Base-by-base conservation (phyloP, 345 rosid genomes). In the Salix udensis region DNA sequence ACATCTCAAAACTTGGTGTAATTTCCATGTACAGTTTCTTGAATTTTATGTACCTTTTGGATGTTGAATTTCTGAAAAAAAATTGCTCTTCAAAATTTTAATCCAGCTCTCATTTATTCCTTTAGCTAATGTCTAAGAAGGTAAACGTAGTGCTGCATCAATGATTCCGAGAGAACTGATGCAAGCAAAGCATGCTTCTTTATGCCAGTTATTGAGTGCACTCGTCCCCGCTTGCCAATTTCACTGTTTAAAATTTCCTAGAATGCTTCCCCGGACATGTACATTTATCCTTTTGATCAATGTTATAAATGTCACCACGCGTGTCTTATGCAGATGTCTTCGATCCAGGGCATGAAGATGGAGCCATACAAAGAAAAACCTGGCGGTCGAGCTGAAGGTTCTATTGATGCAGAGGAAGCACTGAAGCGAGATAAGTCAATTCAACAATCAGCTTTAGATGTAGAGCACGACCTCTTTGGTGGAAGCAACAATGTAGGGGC, bases 311-410 rank as follows among this genome's bases (percentile, higher is more conserved):
- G 19, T 40, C 48, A 10, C 21, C 58, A 70, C 31, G 65, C 61
- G 31, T 77, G 19, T 52, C 36, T 77, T 40, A 18, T 70, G 77
- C 78, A 91, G 93, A 78, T 77, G 82, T 72, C 90, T 60, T 79
- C 88, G 9, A 16, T 74, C 12, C 61, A 75, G 50, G 75, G 76
- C 61, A 66, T 65, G 79, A 81, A 69, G 79, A 76, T 52, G 66
- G 88, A 87, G 72, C 76, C 71, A 19, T 62, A 67, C 64, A 52
- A 68, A 2, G 80, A 74, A 53, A 74, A 77, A 30, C 67, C 76
- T 8, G 85, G 78, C 23, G 70, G 31, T 44, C 80, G 42, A 73
- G 71, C 73, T n/a, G 84, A 79, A 73, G 80, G 68, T 79, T 72
- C 81, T 53, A 55, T 72, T 39, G 82, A 77, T 40, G 72, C 80